phyloP scores from a whole-genome alignment of 2,329 filamentous ascomycete species.

The Furcasterigmium furcatum region DNA sequence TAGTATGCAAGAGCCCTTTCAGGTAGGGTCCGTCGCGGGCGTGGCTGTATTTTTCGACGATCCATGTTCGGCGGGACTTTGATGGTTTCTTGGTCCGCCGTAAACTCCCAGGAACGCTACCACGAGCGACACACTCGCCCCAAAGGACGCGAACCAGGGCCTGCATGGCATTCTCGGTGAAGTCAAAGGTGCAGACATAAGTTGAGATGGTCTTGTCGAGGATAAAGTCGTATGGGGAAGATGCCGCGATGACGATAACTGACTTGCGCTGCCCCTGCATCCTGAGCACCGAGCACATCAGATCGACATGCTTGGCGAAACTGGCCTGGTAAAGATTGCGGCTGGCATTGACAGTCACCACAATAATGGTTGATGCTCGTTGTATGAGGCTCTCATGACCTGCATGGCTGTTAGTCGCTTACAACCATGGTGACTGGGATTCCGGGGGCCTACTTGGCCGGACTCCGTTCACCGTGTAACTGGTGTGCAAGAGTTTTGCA shows the following conservation, averaged over 20 bases:
- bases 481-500: slow-evolving; percentile 86
- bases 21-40: slow-evolving; percentile 72
- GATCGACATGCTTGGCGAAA: slow-evolving; percentile 93
- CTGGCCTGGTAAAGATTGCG: slow-evolving; percentile 90
- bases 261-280: slow-evolving; percentile 81
- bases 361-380: slow-evolving; percentile 80
- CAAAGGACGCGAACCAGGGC: slow-evolving; percentile 81
- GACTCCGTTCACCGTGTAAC: slow-evolving; percentile 91
- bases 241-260: slow-evolving; percentile 86
- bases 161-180: slow-evolving; percentile 86
- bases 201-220: slow-evolving; percentile 88
- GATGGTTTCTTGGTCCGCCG: slow-evolving; percentile 82
- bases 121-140: slow-evolving; percentile 63
- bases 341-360: slow-evolving; percentile 91
- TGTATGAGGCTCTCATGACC: slow-evolving; percentile 93
- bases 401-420: too few species aligned
- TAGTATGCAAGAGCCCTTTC: slow-evolving; percentile 68
- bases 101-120: slow-evolving; percentile 68
- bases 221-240: slow-evolving; percentile 94
- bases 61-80: slow-evolving; percentile 91
- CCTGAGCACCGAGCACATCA: slow-evolving; percentile 86
- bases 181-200: slow-evolving; percentile 94
- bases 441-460: slow-evolving; percentile 54
- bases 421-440: too few species aligned
- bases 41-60: slow-evolving; percentile 84